Base-by-base conservation (phyloP, 345 rosid species). In the Citrus unshiu region DNA sequence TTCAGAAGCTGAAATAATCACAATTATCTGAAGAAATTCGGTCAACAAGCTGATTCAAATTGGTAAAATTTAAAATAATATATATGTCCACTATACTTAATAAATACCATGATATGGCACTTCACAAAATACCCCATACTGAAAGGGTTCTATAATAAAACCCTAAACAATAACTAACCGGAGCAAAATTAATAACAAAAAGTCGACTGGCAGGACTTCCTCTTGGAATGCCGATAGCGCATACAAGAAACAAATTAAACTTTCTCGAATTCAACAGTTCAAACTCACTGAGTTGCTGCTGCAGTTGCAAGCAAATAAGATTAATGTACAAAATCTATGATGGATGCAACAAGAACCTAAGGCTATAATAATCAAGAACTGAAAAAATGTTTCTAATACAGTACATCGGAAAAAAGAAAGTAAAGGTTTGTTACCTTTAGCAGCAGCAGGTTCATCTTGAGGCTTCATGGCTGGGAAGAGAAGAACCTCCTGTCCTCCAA, bases 391-490 rank as follows among this genome's bases (percentile, higher is more conserved):
- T 12, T 1, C 9, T 13, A 68, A 68, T 7, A 13, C 32, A 0
- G 2, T 10, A n/a, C 54, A 21, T 21, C 0, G 8, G 6, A 12
- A 9, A 54, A 18, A 16, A 25, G 25, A 71, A 12, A 25, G 13
- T 54, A 7, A n/a, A 60, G n/a, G 59, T 54, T 3, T 7, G 62
- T 22, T 79, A 92, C 94, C 95, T 93, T 85, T 89, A 4, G 84
- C 79, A 2, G 93, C 63, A 30, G 93, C 60, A 30, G 91, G 81
- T 58, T 96, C 98, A 3, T 96, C 99, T 77, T 94, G 98, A 57
- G 98, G 99, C 81, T 91, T 94, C 99, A 96, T 96, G 18, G 98
- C 98, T 46, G 99, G 98, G 91, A 96, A 96, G 82, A 96, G 93
- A 73, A 96, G 89, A 63, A 96, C 99, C 86, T 96, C 98, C 98